These are phyloP conservation scores for Limonium bicolor DNA, from an alignment of 148 eudicot species.

Conservation along the genomic window DNA sequence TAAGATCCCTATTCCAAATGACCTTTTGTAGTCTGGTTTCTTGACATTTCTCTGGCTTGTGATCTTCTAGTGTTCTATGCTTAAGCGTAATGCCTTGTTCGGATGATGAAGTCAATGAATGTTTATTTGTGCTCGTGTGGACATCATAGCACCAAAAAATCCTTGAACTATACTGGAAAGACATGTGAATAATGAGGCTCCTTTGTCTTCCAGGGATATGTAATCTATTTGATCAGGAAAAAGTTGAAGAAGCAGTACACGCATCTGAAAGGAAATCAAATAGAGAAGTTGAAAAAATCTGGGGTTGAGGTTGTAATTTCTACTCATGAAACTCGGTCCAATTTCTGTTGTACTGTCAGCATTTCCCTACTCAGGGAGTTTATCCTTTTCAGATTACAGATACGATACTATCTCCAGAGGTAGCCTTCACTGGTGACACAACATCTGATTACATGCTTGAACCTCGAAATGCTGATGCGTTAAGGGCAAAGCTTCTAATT, in stretches of 20 bases:
- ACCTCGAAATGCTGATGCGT: slow-evolving; percentile 84
- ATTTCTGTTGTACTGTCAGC: neutral
- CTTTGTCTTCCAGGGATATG: slow-evolving; percentile 71
- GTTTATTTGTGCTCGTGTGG: too few relatives aligned
- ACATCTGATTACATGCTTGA: slow-evolving; percentile 74
- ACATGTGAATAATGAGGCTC: too few relatives aligned
- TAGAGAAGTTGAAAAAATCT: slow-evolving; percentile 86
- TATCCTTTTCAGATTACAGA: slow-evolving; percentile 61
- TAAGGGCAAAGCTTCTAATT: slow-evolving; percentile 83
- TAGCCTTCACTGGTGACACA: slow-evolving; percentile 95
- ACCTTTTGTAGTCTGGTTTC: too few relatives aligned
- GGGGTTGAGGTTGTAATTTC: slow-evolving; percentile 59
- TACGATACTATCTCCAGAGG: slow-evolving; percentile 76
- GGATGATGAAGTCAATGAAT: too few relatives aligned
- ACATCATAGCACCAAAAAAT: too few relatives aligned
- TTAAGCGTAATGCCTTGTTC: too few relatives aligned
- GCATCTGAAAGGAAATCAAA: slow-evolving; percentile 78
- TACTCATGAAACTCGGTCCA: neutral
- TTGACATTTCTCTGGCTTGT: too few relatives aligned
- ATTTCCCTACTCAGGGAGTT: too few relatives aligned
- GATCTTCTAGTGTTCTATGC: too few relatives aligned
- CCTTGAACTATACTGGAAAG: too few relatives aligned
- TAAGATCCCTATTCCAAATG: too few relatives aligned
- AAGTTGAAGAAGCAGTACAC: slow-evolving; percentile 77
- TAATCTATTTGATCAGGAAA: slow-evolving; percentile 73